Conservation (phyloP, 2,329 filamentous ascomycete genomes). For the Colletotrichum incanum region DNA sequence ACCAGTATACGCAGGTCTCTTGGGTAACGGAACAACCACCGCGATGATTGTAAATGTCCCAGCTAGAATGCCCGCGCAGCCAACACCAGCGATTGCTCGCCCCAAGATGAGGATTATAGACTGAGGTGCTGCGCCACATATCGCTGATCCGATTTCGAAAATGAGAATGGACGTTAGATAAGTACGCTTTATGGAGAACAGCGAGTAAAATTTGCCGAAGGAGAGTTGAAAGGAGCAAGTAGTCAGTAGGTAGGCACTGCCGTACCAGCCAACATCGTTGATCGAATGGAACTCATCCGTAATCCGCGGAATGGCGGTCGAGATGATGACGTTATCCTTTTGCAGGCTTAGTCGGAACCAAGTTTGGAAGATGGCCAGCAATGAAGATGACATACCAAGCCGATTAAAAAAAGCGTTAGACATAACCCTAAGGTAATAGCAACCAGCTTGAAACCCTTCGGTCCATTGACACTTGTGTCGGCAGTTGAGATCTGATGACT, state of each 20-base stretch:
- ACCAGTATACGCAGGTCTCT: conserved; percentile 55
- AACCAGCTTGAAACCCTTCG: too few relatives aligned
- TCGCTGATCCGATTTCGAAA: conserved; percentile 47
- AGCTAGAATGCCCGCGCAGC: conserved; percentile 53
- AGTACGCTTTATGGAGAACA: conserved; percentile 49
- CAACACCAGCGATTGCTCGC: conserved; percentile 55
- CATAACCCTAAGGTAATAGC: too few relatives aligned
- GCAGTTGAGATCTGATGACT: too few relatives aligned
- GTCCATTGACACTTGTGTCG: too few relatives aligned
- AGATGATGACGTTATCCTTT: conserved; percentile 56
- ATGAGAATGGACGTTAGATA: conserved; percentile 47
- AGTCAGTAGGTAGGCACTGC: too few relatives aligned
- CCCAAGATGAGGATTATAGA: conserved; percentile 55
- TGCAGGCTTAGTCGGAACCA: too few relatives aligned
- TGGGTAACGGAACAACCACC: conserved; percentile 52
- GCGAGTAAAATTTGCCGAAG: conserved; percentile 49
- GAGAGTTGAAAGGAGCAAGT: neutral
- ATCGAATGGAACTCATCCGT: too few relatives aligned
- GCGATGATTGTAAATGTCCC: conserved; percentile 57
- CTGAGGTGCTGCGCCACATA: conserved; percentile 49
- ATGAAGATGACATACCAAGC: conserved; percentile 9
- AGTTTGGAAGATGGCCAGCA: too few relatives aligned
- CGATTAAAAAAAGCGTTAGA: conserved; percentile 21
- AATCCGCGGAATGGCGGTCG: conserved; percentile 54
- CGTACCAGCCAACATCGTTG: too few relatives aligned